These are phyloP conservation scores for Noccaea bulbosa DNA, from an alignment of 345 rosid genomes.

Conservation along the genomic window DNA sequence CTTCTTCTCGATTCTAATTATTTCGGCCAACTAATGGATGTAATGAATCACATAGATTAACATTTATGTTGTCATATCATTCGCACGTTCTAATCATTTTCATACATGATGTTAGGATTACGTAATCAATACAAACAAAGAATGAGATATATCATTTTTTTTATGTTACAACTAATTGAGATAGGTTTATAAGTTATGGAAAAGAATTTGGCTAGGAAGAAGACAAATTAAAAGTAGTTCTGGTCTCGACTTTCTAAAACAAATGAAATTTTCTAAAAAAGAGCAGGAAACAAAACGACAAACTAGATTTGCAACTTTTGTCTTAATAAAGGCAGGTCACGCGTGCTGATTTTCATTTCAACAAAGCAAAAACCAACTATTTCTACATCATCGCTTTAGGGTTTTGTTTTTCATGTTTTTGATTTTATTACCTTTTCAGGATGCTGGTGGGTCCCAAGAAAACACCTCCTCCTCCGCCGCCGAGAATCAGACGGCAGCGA, in stretches of 20 bases:
- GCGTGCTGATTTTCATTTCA: conserved; percentile 64
- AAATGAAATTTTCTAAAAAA: conserved; percentile 25
- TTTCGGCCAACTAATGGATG: background rate
- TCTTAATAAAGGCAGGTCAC: conserved; percentile 53
- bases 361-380: conserved; percentile 18
- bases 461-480: conserved; percentile 33
- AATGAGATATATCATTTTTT: conserved; percentile 14
- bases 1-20: background rate
- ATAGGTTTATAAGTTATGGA: background rate
- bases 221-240: conserved; percentile 22
- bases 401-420: conserved; percentile 8
- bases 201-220: conserved; percentile 1
- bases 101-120: conserved; percentile 26
- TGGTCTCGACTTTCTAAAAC: conserved; percentile 33
- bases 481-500: conserved; percentile 44
- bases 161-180: background rate
- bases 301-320: conserved; percentile 52
- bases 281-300: conserved; percentile 53
- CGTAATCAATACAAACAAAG: conserved; percentile 5
- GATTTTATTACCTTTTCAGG: background rate
- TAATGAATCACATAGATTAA: background rate
- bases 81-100: conserved; percentile 22
- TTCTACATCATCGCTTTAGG: conserved; percentile 29
- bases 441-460: conserved; percentile 48
- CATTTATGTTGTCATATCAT: conserved; percentile 5